Conservation (phyloP, 2,329 filamentous ascomycete genomes). For the Pleochaeta shiraiana region DNA sequence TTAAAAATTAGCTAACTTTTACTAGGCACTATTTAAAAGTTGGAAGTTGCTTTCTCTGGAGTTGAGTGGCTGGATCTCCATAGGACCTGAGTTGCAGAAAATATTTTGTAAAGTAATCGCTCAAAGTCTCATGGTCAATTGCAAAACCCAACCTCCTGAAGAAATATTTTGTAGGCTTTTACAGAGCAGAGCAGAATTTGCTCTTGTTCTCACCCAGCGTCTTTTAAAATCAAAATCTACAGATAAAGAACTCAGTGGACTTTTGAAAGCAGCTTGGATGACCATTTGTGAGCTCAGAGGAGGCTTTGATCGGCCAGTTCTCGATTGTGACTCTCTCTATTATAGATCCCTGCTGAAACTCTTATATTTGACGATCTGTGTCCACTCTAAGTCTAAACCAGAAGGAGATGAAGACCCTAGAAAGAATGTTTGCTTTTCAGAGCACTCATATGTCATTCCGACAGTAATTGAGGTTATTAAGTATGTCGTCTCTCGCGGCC, state of each 20-base stretch:
- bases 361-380: constrained; percentile 60
- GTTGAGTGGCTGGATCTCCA: constrained; percentile 35
- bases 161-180: constrained; percentile 63
- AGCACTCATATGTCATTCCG: constrained; percentile 19
- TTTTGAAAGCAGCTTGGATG: constrained; percentile 38
- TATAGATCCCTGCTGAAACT: constrained; percentile 70
- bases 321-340: constrained; percentile 38
- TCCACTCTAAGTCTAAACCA: constrained; percentile 24
- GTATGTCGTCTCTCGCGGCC: constrained; percentile 57
- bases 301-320: constrained; percentile 36
- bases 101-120: constrained; percentile 40
- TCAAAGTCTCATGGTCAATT: constrained; percentile 61
- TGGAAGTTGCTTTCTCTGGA: constrained; percentile 82
- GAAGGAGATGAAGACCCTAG: constrained; percentile 10
- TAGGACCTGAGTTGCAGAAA: constrained; percentile 12
- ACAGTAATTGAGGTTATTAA: constrained; percentile 51
- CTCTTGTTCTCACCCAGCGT: constrained; percentile 62
- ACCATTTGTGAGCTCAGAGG: constrained; percentile 30
- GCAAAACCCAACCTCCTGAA: constrained; percentile 47
- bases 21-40: constrained; percentile 55
- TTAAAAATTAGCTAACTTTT: constrained; percentile 12
- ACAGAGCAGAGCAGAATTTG: constrained; percentile 55
- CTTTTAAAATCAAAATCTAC: constrained; percentile 36
- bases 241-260: constrained; percentile 27
- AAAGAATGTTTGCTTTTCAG: constrained; percentile 9